A percentile compares a stretch with the other conserved stretches of the same genome.
Evolutionary conservation across 148 eudicot genomes (phyloP).

Genomic region (Vaccinium macrocarpon): DNA sequence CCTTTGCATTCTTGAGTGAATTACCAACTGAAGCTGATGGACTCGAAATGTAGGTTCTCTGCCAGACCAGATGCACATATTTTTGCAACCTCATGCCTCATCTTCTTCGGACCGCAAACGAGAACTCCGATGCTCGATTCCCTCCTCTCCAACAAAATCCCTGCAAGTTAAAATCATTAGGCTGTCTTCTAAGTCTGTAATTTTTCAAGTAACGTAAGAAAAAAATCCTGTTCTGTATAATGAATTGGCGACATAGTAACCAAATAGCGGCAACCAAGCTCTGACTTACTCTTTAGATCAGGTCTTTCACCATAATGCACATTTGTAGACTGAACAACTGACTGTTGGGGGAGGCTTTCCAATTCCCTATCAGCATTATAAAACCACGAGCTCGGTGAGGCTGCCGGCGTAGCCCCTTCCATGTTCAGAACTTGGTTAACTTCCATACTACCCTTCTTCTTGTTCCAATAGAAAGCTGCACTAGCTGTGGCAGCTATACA

Average conservation of each 20-base stretch:
- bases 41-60: slow-evolving; percentile 69
- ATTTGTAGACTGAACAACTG: slow-evolving; percentile 46
- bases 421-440: slow-evolving; percentile 47
- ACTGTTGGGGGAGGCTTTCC: slow-evolving; percentile 76
- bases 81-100: slow-evolving; percentile 78
- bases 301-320: slow-evolving; percentile 81
- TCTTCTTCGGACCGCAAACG: slow-evolving; percentile 68
- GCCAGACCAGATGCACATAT: slow-evolving; percentile 70
- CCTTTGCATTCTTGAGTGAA: background rate
- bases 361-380: slow-evolving; percentile 61
- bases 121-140: slow-evolving; percentile 69
- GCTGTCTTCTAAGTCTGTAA: background rate
- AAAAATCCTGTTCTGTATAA: background rate
- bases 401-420: slow-evolving; percentile 42
- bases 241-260: background rate
- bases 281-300: slow-evolving; percentile 72
- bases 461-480: slow-evolving; percentile 62
- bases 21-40: slow-evolving; percentile 95
- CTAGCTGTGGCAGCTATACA: slow-evolving; percentile 43
- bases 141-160: slow-evolving; percentile 46
- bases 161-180: slow-evolving; percentile 31
- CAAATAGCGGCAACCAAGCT: background rate
- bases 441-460: slow-evolving; percentile 51
- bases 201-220: background rate
- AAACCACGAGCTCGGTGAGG: slow-evolving; percentile 42